Conservation (phyloP, 106 monocot genomes). For the Chionographis japonica region DNA sequence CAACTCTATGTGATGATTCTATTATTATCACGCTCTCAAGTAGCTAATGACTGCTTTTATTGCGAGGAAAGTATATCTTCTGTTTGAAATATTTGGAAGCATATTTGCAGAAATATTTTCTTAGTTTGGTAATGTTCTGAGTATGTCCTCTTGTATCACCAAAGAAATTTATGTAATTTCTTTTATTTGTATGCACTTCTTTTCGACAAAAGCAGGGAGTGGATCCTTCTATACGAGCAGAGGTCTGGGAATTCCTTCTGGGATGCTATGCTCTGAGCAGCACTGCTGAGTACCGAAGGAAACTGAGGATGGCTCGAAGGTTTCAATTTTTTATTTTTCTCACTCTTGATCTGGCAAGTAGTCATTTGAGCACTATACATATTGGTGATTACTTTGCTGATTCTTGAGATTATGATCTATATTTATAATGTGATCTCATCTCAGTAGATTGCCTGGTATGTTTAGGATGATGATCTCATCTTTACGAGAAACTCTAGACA, state of each 20-base stretch:
- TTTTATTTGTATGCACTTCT: conserved; percentile 1
- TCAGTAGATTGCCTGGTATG: no score
- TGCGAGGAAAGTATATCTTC: no score
- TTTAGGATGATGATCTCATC: no score
- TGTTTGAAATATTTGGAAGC: background rate
- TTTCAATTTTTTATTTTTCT: conserved; percentile 16
- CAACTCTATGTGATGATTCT: no score
- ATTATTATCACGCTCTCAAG: no score
- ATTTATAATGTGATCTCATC: no score
- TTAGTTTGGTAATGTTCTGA: background rate
- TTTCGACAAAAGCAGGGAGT: conserved; percentile 69
- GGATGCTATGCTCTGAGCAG: conserved; percentile 86
- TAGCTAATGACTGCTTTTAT: no score
- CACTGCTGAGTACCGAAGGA: conserved; percentile 67
- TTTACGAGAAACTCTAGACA: no score
- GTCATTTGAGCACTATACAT: background rate
- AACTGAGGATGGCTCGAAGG: conserved; percentile 83
- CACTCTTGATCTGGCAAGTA: background rate
- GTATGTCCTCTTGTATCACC: conserved; percentile 2
- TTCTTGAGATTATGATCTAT: background rate
- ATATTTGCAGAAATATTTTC: background rate
- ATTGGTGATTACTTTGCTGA: background rate
- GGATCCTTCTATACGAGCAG: conserved; percentile 88
- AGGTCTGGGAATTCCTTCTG: conserved; percentile 99
- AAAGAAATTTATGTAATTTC: no score